Evolutionary conservation across 495 filamentous ascomycete genomes (phyloP), one percentile per base, ranked within the genome.

Genomic region (Evernia prunastri): DNA sequence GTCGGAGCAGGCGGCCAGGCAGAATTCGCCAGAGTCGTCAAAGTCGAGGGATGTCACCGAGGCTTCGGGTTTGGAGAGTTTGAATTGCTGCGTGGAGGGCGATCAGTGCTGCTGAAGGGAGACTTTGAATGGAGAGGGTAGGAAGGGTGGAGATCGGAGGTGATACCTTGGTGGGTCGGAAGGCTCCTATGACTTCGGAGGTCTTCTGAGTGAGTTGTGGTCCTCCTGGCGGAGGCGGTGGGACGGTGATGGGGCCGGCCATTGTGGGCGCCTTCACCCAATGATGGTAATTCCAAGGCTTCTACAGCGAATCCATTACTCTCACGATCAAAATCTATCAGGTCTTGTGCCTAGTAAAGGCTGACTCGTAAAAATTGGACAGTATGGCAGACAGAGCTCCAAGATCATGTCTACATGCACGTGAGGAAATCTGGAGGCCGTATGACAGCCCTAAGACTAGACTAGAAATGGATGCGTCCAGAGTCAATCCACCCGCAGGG

Each of bases 1-100:
- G 71, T 97, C 95, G 72, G 86, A 88, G 59, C 91, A 89, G 11
- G 90, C 88, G 0, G 92, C 87, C 71, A 97, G 89, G 47, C 92
- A 80, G 45, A 89, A 88, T 67, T 96, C 91, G 70, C 94, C 94
- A 31, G 87, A 86, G 78, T 97, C 92, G 75, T 97, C 92, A 70
- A 96, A 97, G 77, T 97, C 92, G 68, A 99, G 84, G 7, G 92
- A 97, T 2, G 86, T 88, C 49, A 82, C 75, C 56, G 57, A 60
- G 0, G 64, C 58, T 63, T 66, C 67, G 40, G 67, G 39, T 35
- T 49, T 67, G 29, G 59, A 45, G 43, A 69, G 62, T 57, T 67
- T 69, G 63, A 71, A 71, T 42, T 56, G 65, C 69, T 71, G 54
- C 2, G 8, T 9, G 29, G n/a, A 3, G 29, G 2, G 9, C 23